Percentiles rank a stretch among this genome's conserved stretches.
Evolutionary conservation across 305 asterid genomes (phyloP).

Genomic region (Fraxinus sp.): DNA sequence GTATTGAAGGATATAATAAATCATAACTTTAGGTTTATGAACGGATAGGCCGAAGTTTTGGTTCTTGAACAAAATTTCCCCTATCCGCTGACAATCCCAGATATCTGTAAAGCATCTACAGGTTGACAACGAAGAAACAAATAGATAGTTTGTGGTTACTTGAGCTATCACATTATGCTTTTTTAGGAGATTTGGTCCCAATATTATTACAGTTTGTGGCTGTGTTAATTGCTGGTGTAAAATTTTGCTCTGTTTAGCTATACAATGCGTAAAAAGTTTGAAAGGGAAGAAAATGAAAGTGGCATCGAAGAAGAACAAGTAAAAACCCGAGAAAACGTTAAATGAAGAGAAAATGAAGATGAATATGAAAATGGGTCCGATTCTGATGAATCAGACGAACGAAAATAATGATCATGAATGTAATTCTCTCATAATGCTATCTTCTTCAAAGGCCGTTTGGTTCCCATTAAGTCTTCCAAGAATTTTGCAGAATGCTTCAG

Average conservation of each 20-base stretch:
- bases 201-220: not conserved
- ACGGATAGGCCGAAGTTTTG: not conserved
- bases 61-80: not conserved
- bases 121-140: not conserved
- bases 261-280: too few species aligned
- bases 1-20: conserved; percentile 36
- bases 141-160: not conserved
- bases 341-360: too few species aligned
- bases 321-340: not conserved
- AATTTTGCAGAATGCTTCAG: too few species aligned
- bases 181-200: not conserved
- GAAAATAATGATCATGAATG: too few species aligned
- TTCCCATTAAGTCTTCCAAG: too few species aligned
- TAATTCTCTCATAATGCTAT: too few species aligned
- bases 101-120: not conserved
- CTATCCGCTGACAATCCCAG: not conserved
- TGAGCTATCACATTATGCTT: not conserved
- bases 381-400: too few species aligned
- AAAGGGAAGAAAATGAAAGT: not conserved
- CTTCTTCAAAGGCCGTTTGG: too few species aligned
- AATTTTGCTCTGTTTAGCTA: not conserved
- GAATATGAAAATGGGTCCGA: too few species aligned
- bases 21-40: conserved; percentile 29
- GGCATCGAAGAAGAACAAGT: not conserved
- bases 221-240: not conserved